Evolutionary conservation across 2,329 filamentous ascomycete genomes (phyloP).

Genomic region (Fusarium pseudonygamai): DNA sequence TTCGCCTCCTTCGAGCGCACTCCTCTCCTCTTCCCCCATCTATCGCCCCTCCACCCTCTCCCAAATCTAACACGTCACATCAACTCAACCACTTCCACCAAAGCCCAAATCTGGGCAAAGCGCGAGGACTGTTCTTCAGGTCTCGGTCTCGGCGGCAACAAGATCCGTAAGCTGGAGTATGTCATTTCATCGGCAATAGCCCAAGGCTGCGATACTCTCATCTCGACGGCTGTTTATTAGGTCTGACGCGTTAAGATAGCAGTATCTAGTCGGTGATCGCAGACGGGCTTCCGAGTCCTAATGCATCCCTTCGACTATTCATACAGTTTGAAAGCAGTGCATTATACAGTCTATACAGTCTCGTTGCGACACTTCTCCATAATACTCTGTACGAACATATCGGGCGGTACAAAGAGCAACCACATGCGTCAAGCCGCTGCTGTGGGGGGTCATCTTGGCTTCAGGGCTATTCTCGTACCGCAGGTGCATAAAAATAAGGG

Average conservation of each 20-base stretch:
- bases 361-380: not conserved
- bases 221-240: slow-evolving; percentile 18
- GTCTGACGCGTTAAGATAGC: not conserved
- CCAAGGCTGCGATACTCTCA: not conserved
- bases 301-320: no score
- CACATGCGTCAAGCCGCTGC: not conserved
- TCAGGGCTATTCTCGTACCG: not conserved
- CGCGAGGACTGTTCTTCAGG: not conserved
- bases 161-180: not conserved
- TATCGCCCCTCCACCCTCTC: not conserved
- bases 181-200: not conserved
- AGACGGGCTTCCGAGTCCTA: not conserved
- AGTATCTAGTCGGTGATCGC: not conserved
- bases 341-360: not conserved
- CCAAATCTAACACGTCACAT: not conserved
- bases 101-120: not conserved
- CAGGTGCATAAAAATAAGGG: not conserved
- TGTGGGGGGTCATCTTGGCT: not conserved
- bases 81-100: not conserved
- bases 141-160: not conserved
- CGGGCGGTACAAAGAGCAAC: not conserved
- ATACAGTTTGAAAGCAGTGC: not conserved
- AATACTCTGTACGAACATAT: not conserved
- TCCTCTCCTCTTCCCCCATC: not conserved
- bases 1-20: not conserved